Evolutionary conservation across 805 yeast species (phyloP), one percentile per base, ranked within the genome.

Genomic region (Zygotorulaspora sp.): DNA sequence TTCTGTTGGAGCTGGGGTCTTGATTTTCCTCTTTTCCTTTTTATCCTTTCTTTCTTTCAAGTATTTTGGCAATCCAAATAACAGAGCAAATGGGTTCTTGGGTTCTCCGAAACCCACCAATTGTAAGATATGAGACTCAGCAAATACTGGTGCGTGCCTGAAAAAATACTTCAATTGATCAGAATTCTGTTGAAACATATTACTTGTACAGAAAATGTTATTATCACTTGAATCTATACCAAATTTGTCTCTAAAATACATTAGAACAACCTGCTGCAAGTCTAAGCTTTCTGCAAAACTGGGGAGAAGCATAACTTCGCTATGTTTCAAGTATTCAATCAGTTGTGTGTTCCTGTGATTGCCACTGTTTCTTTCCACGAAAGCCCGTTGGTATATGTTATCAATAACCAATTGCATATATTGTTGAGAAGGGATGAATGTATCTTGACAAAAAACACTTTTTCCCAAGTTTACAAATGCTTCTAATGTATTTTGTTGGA

Each of bases 351-450:
- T 57, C 41, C 58, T 50, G 35, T 52, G 49, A 23, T 48, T 53
- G 5, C 58, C 59, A 16, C 13, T 53, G 32, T 49, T 58, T 37
- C 60, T 48, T 37, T 67, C 72, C 16, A 64, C 69, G 43, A 65
- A 70, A n/a, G 68, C 68, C 45, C 71, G 60, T 62, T 48, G 85
- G 67, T 56, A 82, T 56, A 83, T 83, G 52, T 83, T 83, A 48
- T 83, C 92, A 34, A 84, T 83, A 14, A 84, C 88, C 64, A 83
- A 70, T 49, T 82, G 70, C 61, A 84, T 70, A 55, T 84, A 84
- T 50, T 82, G 88, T 34, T 77, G 80, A 2, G 92, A 81, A 16
- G 94, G 94, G 3, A 82, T 87, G 61, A 84, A 84, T 5, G 90
- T 87, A 55, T 84, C 92, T 43, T 83, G 75, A 51, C 90, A 83